These are phyloP conservation scores for Microsporum audouinii DNA, from an alignment of 2,329 filamentous ascomycete species.

Conservation along the genomic window DNA sequence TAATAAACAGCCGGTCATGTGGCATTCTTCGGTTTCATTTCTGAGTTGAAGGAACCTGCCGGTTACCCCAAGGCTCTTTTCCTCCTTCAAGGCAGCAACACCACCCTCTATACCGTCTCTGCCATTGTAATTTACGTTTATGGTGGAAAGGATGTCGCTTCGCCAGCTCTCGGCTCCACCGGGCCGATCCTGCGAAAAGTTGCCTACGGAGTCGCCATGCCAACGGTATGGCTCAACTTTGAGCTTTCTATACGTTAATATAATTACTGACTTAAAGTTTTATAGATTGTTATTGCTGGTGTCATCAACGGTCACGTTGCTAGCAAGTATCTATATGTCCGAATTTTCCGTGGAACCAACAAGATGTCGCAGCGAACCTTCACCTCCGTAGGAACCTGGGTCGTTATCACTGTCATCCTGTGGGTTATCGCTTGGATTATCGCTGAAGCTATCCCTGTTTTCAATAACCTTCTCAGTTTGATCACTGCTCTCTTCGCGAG, in stretches of 20 bases:
- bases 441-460: constrained; percentile 57
- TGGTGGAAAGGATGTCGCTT: constrained; percentile 49
- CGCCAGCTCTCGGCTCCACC: constrained; percentile 56
- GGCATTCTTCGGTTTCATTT: constrained; percentile 57
- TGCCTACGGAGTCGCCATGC: constrained; percentile 57
- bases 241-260: neutral
- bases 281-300: constrained; percentile 54
- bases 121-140: constrained; percentile 59
- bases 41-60: constrained; percentile 50
- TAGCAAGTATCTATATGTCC: constrained; percentile 54
- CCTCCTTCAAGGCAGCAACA: constrained; percentile 49
- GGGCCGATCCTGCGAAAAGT: constrained; percentile 47
- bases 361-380: constrained; percentile 43
- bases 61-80: constrained; percentile 53
- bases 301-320: constrained; percentile 60
- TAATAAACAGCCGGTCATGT: constrained; percentile 42
- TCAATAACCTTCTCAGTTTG: constrained; percentile 54
- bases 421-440: constrained; percentile 58
- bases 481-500: constrained; percentile 53
- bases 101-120: constrained; percentile 52
- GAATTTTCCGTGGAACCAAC: constrained; percentile 50
- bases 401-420: constrained; percentile 42
- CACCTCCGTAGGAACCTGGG: constrained; percentile 47
- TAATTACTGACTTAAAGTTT: neutral
- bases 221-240: constrained; percentile 37